phyloP scores from a whole-genome alignment of 129 eudicot genomes.

The Ambrosia artemisiifolia region DNA sequence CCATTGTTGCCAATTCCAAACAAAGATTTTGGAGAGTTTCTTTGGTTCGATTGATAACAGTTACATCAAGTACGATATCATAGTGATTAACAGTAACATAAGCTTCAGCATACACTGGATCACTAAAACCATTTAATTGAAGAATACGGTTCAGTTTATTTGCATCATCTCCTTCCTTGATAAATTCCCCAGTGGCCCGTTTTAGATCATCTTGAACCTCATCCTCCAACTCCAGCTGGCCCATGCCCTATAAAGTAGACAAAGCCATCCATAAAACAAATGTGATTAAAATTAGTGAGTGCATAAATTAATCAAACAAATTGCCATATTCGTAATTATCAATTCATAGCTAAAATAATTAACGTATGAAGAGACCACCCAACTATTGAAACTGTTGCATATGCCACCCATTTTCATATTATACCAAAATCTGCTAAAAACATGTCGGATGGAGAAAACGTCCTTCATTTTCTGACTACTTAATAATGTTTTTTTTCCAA shows the following conservation, averaged over 20 bases:
- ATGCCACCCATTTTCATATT: background rate
- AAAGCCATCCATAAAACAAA: no score
- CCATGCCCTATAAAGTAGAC: slow-evolving; percentile 96
- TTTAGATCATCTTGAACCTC: slow-evolving; percentile 95
- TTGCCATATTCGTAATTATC: background rate
- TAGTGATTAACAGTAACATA: slow-evolving; percentile 97
- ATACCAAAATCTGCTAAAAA: background rate
- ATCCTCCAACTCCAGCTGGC: slow-evolving; percentile 93
- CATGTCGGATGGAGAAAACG: background rate
- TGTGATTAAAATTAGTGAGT: background rate
- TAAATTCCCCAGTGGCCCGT: slow-evolving; percentile 95
- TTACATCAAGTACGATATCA: slow-evolving; percentile 94
- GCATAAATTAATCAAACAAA: slow-evolving; percentile 13
- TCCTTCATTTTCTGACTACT: background rate
- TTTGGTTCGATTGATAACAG: slow-evolving; percentile 89
- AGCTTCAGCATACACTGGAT: slow-evolving; percentile 97
- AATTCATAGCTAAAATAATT: background rate
- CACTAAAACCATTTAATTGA: slow-evolving; percentile 95
- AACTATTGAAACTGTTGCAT: no score
- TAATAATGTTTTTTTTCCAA: background rate
- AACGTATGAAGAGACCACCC: background rate
- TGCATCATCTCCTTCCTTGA: slow-evolving; percentile 82
- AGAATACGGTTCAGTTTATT: slow-evolving; percentile 89
- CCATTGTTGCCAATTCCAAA: slow-evolving; percentile 98
- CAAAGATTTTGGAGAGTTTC: slow-evolving; percentile 93